Evolutionary conservation across 345 rosid species (phyloP).

Genomic region (thale cress (Arabidopsis thaliana)): TAIR10.1 NC_003070.9:11913501-11914000

Average conservation of each 20-base stretch:
- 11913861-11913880: no score
- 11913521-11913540: conserved; percentile 27
- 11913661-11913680: conserved; percentile 52
- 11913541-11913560: conserved; percentile 44
- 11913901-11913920: no score
- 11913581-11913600: conserved; percentile 40
- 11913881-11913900: no score
- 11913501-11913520: conserved; percentile 21
- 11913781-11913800: conserved; percentile 2
- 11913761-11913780: conserved; percentile 27
- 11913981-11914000: conserved; percentile 74
- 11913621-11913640: conserved; percentile 69
- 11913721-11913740: conserved; percentile 18
- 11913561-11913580: conserved; percentile 35
- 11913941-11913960: conserved; percentile 58
- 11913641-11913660: conserved; percentile 64
- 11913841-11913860: neutral
- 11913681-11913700: conserved; percentile 36
- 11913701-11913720: neutral
- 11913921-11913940: conserved; percentile 30
- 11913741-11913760: neutral
- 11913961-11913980: conserved; percentile 57
- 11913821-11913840: neutral
- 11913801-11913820: neutral
- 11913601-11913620: conserved; percentile 57